Base-by-base conservation (phyloP, 805 yeast genomes). In the Pichia californica region DNA sequence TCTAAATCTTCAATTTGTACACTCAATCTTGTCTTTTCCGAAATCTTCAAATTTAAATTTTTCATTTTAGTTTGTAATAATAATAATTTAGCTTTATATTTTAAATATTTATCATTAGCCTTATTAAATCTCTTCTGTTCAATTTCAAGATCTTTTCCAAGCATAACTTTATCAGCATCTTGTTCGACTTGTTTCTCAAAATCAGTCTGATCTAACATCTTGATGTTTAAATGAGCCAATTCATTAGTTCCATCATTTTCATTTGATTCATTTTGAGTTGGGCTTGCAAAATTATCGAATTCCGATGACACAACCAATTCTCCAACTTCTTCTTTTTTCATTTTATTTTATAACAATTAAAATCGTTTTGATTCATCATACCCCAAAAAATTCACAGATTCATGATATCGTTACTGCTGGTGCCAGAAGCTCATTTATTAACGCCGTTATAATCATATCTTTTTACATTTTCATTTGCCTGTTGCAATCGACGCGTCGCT, bases 61-160 rank as follows among this genome's bases (percentile, higher is more conserved):
- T 60, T 58, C 8, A 81, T 57, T 44, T 74, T 71, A 11, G 68
- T 66, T 41, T 76, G 66, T 7, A 91, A 63, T 3, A 65, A 55
- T 3, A 66, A 51, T 19, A 80, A 56, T 52, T 76, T 78, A 18
- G 62, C 58, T 25, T 61, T 52, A 11, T 72, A 58, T 49, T 73
- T 74, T 7, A 61, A 61, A 16, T 76, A 59, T 28, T 74, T 76
- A 35, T 68, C 70, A 16, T 62, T 58, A 0, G 94, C 72, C 56
- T 87, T 86, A 15, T 75, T 79, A n/a, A 89, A 66, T 46, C 98
- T 70, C 49, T 79, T 81, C 46, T 70, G 66, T 53, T 93, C 99
- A 32, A 83, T 66, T 51, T 84, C 95, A 1, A 74, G 63, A 38
- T 86, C 88, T 41, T 81, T 79, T 31, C 70, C 62, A 1, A 73